phyloP scores from a whole-genome alignment of 306 rosid genomes.

The Phaseolus lunatus region DNA sequence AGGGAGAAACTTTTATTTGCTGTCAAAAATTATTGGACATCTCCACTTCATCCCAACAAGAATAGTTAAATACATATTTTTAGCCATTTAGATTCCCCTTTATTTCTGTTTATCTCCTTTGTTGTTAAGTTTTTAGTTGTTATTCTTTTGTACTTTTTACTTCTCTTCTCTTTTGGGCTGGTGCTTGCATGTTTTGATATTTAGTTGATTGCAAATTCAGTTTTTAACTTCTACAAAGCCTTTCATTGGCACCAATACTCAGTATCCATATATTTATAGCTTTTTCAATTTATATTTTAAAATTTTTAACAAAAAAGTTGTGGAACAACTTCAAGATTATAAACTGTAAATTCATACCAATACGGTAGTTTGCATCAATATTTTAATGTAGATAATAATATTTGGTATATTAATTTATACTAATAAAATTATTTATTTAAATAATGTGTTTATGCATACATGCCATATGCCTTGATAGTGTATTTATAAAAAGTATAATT shows the following conservation, averaged over 20 bases:
- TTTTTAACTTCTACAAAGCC: background rate
- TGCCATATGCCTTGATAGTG: too few species aligned
- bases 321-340: too few species aligned
- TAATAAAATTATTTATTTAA: too few species aligned
- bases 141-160: constrained; percentile 15
- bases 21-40: constrained; percentile 88
- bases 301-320: too few species aligned
- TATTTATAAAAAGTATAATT: too few species aligned
- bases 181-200: background rate
- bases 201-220: constrained; percentile 9
- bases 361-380: too few species aligned
- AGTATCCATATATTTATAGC: too few species aligned
- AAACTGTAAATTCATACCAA: too few species aligned
- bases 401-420: too few species aligned
- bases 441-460: too few species aligned
- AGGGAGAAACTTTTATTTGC: constrained; percentile 73
- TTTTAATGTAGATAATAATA: too few species aligned
- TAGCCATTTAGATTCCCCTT: background rate
- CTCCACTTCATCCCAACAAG: constrained; percentile 53
- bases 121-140: background rate
- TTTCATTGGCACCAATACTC: background rate
- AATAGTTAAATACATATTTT: constrained; percentile 20
- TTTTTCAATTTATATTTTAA: too few species aligned
- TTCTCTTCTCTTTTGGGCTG: background rate
- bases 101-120: constrained; percentile 22